Evolutionary conservation across 169 alveolate species (phyloP), one percentile per base, ranked within the genome.

Genomic region (Hepatocystis sp.): DNA sequence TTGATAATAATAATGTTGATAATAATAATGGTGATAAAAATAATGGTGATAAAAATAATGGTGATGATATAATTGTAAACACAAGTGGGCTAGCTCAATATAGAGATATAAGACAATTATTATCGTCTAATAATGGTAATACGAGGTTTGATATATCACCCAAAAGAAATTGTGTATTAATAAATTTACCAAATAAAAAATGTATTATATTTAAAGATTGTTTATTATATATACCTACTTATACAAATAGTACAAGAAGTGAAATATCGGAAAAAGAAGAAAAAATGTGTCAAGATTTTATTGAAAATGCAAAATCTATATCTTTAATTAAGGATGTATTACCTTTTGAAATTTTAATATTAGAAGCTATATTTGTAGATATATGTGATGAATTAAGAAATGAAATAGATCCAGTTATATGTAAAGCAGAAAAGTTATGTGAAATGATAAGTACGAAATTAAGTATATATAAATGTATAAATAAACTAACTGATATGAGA

Each of bases 401-500:
- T 34, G 91, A 86, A 53, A 85, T 84, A 61, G 90, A 85, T 40
- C 90, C 78, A 44, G 91, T 91, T 21, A 68, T 85, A 60, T 71
- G 61, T 56, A 85, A 68, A 63, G 92, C 94, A 60, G 92, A 84
- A 40, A 76, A 84, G 46, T 61, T 76, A 67, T 63, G 76, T 28
- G 86, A 67, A 23, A 86, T 84, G 40, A 91, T 91, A 66, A 91
- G 90, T 21, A 86, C 36, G 27, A 86, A 85, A 19, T 85, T 88
- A 23, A 91, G 91, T 34, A 71, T 91, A 28, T 85, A 86, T 47
- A 89, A 91, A 81, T 85, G 88, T 42, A 86, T 91, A 13, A 67
- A 91, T 63, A 88, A 91, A 51, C 81, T 91, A 47, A 85, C 90
- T 27, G 94, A 85, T 21, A 64, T 92, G 68, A 85, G 93, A 51